Conservation (phyloP, 495 filamentous ascomycete species). For the Neurospora sublineolata region DNA sequence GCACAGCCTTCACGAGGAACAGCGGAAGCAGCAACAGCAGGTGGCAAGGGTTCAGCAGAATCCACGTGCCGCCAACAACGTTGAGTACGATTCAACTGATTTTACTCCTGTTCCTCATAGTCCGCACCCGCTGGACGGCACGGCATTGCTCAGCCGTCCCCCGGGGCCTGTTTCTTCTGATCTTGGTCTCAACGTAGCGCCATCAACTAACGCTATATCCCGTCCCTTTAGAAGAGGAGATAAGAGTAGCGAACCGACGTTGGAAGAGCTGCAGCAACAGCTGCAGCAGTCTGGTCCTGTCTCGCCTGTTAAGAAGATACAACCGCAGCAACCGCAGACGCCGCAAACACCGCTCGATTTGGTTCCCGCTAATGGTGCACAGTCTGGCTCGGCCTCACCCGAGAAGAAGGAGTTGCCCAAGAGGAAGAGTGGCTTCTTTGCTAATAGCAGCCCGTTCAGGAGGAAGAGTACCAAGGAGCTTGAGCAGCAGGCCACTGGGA, state of each 20-base stretch:
- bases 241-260: constrained; percentile 84
- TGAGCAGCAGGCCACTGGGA: constrained; percentile 2
- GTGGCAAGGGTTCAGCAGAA: constrained; percentile 2
- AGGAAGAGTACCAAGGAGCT: constrained; percentile 84
- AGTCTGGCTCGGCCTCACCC: constrained; percentile 22
- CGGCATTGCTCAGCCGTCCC: constrained; percentile 96
- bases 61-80: constrained; percentile 5
- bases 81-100: constrained; percentile 46
- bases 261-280: constrained; percentile 56
- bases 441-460: constrained; percentile 85
- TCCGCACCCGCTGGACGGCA: constrained; percentile 88
- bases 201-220: constrained; percentile 43
- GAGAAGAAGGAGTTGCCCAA: constrained; percentile 59
- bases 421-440: constrained; percentile 86
- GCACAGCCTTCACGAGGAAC: constrained; percentile 1
- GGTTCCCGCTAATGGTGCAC: constrained; percentile 8
- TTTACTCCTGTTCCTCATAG: constrained; percentile 73
- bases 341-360: background rate
- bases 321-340: constrained; percentile 24
- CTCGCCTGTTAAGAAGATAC: constrained; percentile 53
- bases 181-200: constrained; percentile 60
- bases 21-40: constrained; percentile 6
- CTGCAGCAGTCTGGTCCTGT: constrained; percentile 26
- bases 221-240: constrained; percentile 73
- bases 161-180: constrained; percentile 46